Base-by-base conservation (phyloP, 352 stramenopile species). In the Phytophthora citricola region DNA sequence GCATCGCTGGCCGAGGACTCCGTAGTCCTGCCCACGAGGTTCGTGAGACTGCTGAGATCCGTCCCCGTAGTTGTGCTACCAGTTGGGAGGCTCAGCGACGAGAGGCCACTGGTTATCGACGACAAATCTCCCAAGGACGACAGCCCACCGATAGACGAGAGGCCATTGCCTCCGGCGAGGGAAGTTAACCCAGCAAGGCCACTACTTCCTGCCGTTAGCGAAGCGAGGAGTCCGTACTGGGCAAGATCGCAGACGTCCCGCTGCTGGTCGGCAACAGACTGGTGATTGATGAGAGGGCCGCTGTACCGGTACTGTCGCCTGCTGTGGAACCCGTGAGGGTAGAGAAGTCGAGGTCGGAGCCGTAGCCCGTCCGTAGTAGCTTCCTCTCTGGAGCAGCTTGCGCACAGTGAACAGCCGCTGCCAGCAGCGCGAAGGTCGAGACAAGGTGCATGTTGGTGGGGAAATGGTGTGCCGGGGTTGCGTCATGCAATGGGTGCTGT, bases 321-420 rank as follows among this genome's bases (percentile, higher is more conserved):
- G 54, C 22, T 22, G 54, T 52, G 2, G 54, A 36, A 8, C 36
- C 36, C 7, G 34, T 41, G 34, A 63, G 34, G 10, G 31, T 17
- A 32, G 56, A 63, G 24, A 63, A 59, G 26, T 49, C 52, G 22
- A 59, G 15, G 1, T n/a, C 15, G 5, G 40, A 52, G 17, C 22
- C 26, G 36, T 20, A 17, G 27, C 40, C 43, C 8, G 26, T 20
- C 12, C 59, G 50, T 5, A 67, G 43, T 17, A 67, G 26, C 27
- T 62, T 67, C 1, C 49, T 50, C 11, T 67, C 59, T 5, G 59
- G 32, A 3, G 29, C 22, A 24, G 47, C 48, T 15, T 53, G 24
- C 1, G n/a, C 31, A 11, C 47, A 59, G 27, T 66, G 58, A 20
- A 53, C 29, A 41, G 58, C 29, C 11, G 47, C 4, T 27, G 29